Conservation (phyloP, 2,329 filamentous ascomycete genomes). For the Penicillium sp. region DNA sequence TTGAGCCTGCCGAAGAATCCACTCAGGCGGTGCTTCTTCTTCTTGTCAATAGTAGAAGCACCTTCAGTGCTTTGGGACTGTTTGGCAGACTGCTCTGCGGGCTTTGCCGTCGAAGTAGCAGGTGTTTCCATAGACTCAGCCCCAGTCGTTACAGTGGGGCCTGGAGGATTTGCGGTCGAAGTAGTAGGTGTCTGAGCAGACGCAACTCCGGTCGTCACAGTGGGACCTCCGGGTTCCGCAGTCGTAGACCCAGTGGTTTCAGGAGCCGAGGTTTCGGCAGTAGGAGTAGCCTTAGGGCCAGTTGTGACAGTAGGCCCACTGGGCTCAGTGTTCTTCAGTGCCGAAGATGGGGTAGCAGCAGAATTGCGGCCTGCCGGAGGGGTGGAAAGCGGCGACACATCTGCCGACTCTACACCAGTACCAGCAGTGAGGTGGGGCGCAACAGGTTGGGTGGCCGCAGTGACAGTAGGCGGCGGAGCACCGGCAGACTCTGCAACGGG, state of each 20-base stretch:
- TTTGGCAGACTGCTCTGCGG: slow-evolving; percentile 10
- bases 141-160: slow-evolving; percentile 21
- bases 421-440: slow-evolving; percentile 27
- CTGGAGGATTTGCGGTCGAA: slow-evolving; percentile 12
- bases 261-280: slow-evolving; percentile 15
- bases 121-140: slow-evolving; percentile 16
- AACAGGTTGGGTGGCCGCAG: slow-evolving; percentile 31
- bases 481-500: slow-evolving; percentile 30
- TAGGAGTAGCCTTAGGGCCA: slow-evolving; percentile 10
- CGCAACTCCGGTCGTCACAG: slow-evolving; percentile 21
- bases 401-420: slow-evolving; percentile 17
- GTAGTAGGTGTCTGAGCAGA: slow-evolving; percentile 16
- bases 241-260: not conserved
- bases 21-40: slow-evolving; percentile 58
- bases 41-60: slow-evolving; percentile 27
- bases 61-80: slow-evolving; percentile 8
- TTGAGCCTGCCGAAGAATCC: slow-evolving; percentile 51
- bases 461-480: slow-evolving; percentile 35
- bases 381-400: slow-evolving; percentile 23
- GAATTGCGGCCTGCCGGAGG: slow-evolving; percentile 16
- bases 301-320: slow-evolving; percentile 15
- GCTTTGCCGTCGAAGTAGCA: slow-evolving; percentile 17
- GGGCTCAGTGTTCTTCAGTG: slow-evolving; percentile 2
- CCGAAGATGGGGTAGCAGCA: slow-evolving; percentile 10
- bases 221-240: slow-evolving; percentile 13